These are phyloP conservation scores for Mycena alexandri DNA, from an alignment of 768 basidiomycete species.

Conservation along the genomic window DNA sequence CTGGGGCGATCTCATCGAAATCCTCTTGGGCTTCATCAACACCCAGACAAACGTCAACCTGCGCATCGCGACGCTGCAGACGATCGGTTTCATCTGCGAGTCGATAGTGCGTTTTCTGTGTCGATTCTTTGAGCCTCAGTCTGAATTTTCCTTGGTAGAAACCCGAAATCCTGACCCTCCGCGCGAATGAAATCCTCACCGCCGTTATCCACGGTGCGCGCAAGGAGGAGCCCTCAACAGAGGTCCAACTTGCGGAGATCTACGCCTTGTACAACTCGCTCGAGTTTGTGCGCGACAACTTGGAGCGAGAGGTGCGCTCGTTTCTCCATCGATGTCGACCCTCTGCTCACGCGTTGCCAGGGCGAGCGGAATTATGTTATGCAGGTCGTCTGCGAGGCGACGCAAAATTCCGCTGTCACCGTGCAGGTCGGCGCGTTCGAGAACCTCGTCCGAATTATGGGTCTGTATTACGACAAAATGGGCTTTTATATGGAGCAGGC, in stretches of 20 bases:
- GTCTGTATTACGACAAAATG: conserved; percentile 99
- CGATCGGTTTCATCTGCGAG: conserved; percentile 98
- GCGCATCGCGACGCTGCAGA: conserved; percentile 89
- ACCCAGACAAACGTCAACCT: conserved; percentile 78
- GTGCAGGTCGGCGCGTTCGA: conserved; percentile 98
- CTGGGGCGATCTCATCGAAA: conserved; percentile 92
- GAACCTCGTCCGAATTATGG: conserved; percentile 96
- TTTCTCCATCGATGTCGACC: conserved; percentile 11
- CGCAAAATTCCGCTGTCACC: conserved; percentile 80
- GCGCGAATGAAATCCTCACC: conserved; percentile 97
- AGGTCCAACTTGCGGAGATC: conserved; percentile 95
- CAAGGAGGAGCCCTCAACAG: conserved; percentile 91
- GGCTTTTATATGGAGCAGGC: conserved; percentile 99
- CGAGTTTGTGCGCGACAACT: conserved; percentile 98
- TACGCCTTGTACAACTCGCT: conserved; percentile 94
- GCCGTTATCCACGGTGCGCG: conserved; percentile 98
- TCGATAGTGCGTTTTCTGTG: conserved; percentile 77
- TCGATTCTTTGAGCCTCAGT: conserved; percentile 27
- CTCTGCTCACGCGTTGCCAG: conserved; percentile 55
- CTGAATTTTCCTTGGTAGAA: conserved; percentile 65
- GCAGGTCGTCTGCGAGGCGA: conserved; percentile 99
- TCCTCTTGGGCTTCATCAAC: conserved; percentile 89
- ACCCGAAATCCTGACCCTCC: conserved; percentile 89
- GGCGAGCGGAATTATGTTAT: conserved; percentile 99
- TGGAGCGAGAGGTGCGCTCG: conserved; percentile 89